phyloP scores from a whole-genome alignment of 257 asterid genomes.

The Przewalskia tangutica region DNA sequence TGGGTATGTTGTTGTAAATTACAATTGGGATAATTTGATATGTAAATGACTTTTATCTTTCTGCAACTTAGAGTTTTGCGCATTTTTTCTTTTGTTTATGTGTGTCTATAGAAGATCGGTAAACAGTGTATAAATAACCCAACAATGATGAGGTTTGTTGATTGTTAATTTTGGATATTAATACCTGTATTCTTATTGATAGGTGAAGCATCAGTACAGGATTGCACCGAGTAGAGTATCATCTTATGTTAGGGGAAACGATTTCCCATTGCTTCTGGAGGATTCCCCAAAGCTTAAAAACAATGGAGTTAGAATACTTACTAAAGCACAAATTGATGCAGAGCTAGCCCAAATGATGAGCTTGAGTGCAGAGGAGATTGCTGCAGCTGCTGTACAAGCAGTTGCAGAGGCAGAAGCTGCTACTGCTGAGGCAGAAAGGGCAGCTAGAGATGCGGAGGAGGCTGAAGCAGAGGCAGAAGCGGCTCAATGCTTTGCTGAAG shows the following conservation, averaged over 20 bases:
- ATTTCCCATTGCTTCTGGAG: conserved; percentile 18
- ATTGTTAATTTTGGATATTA: neutral
- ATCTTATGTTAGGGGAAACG: conserved; percentile 16
- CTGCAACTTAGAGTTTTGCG: neutral
- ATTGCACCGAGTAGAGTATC: conserved; percentile 53
- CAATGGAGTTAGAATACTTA: conserved; percentile 26
- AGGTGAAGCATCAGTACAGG: conserved; percentile 79
- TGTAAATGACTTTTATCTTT: neutral
- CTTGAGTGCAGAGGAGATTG: conserved; percentile 72
- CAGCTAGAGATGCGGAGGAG: conserved; percentile 86
- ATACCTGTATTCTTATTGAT: conserved; percentile 15
- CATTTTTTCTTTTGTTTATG: neutral
- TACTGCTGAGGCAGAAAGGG: conserved; percentile 74
- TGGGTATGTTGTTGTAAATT: too few relatives aligned
- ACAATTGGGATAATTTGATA: neutral
- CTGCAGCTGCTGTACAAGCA: conserved; percentile 76
- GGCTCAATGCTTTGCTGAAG: conserved; percentile 75
- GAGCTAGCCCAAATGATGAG: conserved; percentile 64
- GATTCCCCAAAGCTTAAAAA: conserved; percentile 26
- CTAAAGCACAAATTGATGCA: conserved; percentile 63
- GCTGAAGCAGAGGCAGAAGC: conserved; percentile 94
- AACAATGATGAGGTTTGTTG: neutral
- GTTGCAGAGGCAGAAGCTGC: conserved; percentile 93
- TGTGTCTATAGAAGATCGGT: neutral
- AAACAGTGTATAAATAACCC: neutral